These are phyloP conservation scores for Euphorbia celastroides DNA, from an alignment of 441 rosid species.

Conservation along the genomic window DNA sequence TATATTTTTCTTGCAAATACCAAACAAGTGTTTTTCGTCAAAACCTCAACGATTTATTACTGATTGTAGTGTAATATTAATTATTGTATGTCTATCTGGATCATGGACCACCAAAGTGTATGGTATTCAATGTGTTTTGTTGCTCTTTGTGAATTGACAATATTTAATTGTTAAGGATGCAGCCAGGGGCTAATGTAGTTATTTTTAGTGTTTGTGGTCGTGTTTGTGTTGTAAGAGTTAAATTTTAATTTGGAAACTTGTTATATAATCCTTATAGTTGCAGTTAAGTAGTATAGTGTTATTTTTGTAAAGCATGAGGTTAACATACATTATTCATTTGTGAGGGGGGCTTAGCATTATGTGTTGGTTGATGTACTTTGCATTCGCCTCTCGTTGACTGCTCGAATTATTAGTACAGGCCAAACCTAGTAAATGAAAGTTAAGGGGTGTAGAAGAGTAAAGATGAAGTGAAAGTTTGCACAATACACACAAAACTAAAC, in stretches of 20 bases:
- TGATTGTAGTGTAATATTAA: background rate
- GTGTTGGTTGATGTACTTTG: background rate
- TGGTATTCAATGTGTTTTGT: background rate
- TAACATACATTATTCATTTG: no score
- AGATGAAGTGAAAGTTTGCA: no score
- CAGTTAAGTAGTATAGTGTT: background rate
- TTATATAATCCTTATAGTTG: background rate
- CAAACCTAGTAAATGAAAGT: no score
- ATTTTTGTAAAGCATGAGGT: no score
- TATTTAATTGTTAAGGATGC: background rate
- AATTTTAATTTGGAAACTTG: background rate
- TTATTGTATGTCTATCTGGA: background rate
- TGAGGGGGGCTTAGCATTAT: background rate
- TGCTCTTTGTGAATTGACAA: background rate
- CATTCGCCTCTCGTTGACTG: background rate
- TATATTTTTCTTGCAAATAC: background rate
- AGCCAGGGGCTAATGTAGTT: background rate
- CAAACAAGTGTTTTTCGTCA: background rate
- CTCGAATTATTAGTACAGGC: no score
- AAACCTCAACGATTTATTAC: background rate
- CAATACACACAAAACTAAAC: background rate
- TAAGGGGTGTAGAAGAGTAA: no score
- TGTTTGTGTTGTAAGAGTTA: background rate
- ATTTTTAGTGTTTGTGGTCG: background rate
- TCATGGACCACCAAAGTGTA: background rate